Evolutionary conservation across 106 monocot genomes (phyloP).

Genomic region (Dendrobium nobile): DNA sequence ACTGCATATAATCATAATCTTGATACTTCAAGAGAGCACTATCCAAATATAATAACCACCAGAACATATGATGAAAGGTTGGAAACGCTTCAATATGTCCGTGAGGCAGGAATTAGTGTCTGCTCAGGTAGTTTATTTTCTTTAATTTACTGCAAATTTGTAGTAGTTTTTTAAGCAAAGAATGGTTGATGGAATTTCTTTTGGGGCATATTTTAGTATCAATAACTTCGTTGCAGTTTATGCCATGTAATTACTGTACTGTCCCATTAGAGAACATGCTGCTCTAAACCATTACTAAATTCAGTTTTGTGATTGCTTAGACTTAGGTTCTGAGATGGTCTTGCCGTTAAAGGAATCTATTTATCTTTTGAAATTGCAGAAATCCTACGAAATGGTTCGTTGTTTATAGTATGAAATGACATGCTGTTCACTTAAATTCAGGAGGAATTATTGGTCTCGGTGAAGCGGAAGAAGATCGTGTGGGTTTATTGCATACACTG

Average conservation of each 20-base stretch:
- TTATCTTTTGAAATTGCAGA: slow-evolving; percentile 1
- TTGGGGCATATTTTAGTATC: not conserved
- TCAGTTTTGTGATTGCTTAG: not conserved
- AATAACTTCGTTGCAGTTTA: not conserved
- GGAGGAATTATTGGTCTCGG: slow-evolving; percentile 99
- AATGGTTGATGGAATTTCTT: too few species aligned
- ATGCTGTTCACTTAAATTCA: slow-evolving; percentile 10
- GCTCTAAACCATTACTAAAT: not conserved
- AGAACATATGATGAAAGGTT: slow-evolving; percentile 95
- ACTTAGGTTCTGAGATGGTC: not conserved
- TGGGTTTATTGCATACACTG: slow-evolving; percentile 89
- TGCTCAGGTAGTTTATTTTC: slow-evolving; percentile 64
- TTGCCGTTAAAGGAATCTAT: not conserved
- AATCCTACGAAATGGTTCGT: not conserved
- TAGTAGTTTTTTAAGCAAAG: not conserved
- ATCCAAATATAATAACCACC: slow-evolving; percentile 92
- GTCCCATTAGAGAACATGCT: not conserved
- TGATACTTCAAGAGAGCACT: slow-evolving; percentile 97
- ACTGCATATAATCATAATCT: slow-evolving; percentile 99
- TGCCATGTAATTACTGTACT: not conserved
- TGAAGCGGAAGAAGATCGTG: slow-evolving; percentile 91
- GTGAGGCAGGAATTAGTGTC: slow-evolving; percentile 89
- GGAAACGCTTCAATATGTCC: slow-evolving; percentile 76
- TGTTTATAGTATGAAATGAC: not conserved
- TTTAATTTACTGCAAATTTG: not conserved